phyloP scores from a whole-genome alignment of 345 rosid genomes.

The Noccaea caerulescens region DNA sequence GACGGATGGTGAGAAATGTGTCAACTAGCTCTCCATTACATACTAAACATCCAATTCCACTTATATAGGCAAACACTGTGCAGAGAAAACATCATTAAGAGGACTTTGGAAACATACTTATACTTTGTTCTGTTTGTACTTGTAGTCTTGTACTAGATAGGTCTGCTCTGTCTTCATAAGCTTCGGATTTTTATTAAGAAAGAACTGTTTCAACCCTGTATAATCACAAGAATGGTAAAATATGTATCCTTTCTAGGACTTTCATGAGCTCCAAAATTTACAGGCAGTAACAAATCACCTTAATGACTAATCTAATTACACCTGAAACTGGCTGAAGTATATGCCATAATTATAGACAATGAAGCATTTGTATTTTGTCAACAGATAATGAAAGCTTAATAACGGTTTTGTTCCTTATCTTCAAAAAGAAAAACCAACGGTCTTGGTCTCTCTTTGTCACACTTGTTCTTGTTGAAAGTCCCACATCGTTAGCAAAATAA shows the following conservation, averaged over 20 bases:
- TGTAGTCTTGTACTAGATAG: no score
- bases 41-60: conserved; percentile 42
- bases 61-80: conserved; percentile 36
- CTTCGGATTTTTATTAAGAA: not conserved
- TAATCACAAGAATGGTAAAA: not conserved
- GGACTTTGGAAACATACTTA: not conserved
- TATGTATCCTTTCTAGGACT: not conserved
- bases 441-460: no score
- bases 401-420: no score
- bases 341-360: not conserved
- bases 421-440: no score
- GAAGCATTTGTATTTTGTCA: not conserved
- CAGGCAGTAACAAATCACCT: not conserved
- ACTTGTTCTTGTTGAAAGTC: no score
- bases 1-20: conserved; percentile 24
- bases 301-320: conserved; percentile 1
- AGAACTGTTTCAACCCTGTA: not conserved
- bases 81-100: conserved; percentile 15
- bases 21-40: conserved; percentile 38
- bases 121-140: not conserved
- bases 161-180: not conserved
- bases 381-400: no score
- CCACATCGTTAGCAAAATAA: no score
- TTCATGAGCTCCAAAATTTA: conserved; percentile 5
- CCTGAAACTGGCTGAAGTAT: not conserved